A percentile compares a stretch with the other conserved stretches of the same genome.
Evolutionary conservation across 2,329 filamentous ascomycete genomes (phyloP).

Genomic region (Fusarium armeniacum): DNA sequence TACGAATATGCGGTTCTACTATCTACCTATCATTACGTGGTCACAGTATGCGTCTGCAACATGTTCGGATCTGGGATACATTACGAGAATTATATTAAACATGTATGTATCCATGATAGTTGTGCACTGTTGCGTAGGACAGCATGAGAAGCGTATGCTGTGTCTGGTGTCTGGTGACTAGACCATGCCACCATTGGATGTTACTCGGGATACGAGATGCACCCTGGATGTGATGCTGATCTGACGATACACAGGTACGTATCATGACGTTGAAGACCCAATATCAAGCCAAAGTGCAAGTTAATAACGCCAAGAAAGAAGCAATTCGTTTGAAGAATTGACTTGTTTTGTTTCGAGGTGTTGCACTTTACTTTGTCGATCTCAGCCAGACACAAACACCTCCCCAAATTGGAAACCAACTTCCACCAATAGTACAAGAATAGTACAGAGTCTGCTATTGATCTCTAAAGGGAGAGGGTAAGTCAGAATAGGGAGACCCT

Average conservation of each 20-base stretch:
- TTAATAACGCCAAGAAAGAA: slow-evolving; percentile 1
- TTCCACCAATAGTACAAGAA: slow-evolving; percentile 32
- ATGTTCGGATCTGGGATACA: background rate
- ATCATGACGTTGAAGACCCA: slow-evolving; percentile 2
- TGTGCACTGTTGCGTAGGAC: background rate
- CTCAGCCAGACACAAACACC: slow-evolving; percentile 1
- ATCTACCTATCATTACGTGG: slow-evolving; percentile 1
- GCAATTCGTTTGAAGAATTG: slow-evolving; percentile 11
- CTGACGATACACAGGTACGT: slow-evolving; percentile 6
- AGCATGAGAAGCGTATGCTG: background rate
- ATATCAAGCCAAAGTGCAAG: background rate
- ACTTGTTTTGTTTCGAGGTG: slow-evolving; percentile 20
- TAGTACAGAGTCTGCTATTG: slow-evolving; percentile 1
- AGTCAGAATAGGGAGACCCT: background rate
- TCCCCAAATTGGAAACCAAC: slow-evolving; percentile 22
- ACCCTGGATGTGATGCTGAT: slow-evolving; percentile 12
- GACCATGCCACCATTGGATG: slow-evolving; percentile 2
- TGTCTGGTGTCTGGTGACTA: background rate
- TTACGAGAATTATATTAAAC: background rate
- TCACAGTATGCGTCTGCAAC: slow-evolving; percentile 2
- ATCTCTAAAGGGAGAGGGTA: background rate
- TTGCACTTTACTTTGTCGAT: slow-evolving; percentile 16
- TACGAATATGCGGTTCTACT: slow-evolving; percentile 1
- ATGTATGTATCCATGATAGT: background rate
- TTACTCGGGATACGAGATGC: slow-evolving; percentile 32